Percentiles rank a stretch among this genome's conserved stretches.
Conservation (phyloP, 208 protist species). For the Trypanosoma conorhini region DNA sequence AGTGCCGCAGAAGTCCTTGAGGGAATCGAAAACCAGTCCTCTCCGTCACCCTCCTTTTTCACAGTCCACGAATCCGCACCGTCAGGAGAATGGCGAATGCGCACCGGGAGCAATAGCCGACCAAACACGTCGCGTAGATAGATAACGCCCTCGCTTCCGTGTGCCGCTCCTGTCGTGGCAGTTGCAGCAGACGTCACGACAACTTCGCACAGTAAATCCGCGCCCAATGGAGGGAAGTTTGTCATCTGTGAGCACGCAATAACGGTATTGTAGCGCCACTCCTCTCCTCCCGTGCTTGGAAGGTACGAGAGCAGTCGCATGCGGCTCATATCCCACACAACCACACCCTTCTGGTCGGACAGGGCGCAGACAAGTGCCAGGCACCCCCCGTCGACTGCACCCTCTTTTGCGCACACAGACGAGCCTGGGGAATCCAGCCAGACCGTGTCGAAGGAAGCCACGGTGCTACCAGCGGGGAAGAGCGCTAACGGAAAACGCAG, state of each 20-base stretch:
- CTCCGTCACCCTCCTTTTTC: not conserved
- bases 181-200: not conserved
- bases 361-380: slow-evolving; percentile 64
- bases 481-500: slow-evolving; percentile 54
- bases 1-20: not conserved
- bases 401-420: not conserved
- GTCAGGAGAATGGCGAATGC: slow-evolving; percentile 4
- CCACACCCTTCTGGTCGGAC: slow-evolving; percentile 59
- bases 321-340: slow-evolving; percentile 70
- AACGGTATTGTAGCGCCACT: slow-evolving; percentile 15
- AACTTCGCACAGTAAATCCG: not conserved
- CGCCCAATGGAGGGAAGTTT: not conserved
- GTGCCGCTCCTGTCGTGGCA: not conserved
- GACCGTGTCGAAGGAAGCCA: slow-evolving; percentile 59
- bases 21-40: slow-evolving; percentile 4
- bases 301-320: slow-evolving; percentile 43
- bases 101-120: not conserved
- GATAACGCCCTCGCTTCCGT: slow-evolving; percentile 3
- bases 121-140: slow-evolving; percentile 22
- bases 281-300: not conserved
- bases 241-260: not conserved
- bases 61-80: slow-evolving; percentile 1
- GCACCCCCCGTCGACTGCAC: slow-evolving; percentile 21
- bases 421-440: slow-evolving; percentile 38
- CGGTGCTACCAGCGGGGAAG: slow-evolving; percentile 60